Evolutionary conservation across 2,329 filamentous ascomycete species (phyloP).

Genomic region (Fusarium floridanum): DNA sequence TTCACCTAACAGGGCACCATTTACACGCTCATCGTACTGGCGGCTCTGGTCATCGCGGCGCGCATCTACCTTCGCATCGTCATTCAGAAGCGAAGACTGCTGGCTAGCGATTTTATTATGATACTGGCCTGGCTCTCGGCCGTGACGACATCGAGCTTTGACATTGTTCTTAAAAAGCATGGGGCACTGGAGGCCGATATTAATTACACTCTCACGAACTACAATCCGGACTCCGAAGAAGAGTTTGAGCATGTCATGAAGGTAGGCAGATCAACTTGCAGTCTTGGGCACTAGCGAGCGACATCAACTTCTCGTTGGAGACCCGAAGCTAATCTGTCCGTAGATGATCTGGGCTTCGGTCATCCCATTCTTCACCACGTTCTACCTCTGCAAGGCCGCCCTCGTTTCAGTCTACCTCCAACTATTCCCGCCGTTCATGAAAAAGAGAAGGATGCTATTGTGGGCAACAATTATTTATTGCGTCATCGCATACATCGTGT

Average conservation of each 20-base stretch:
- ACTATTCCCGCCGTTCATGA: constrained; percentile 20
- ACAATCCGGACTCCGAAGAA: neutral
- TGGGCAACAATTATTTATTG: constrained; percentile 4
- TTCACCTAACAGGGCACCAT: neutral
- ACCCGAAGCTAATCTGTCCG: neutral
- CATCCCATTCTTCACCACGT: constrained; percentile 12
- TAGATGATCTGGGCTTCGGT: constrained; percentile 8
- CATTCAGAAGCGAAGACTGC: neutral
- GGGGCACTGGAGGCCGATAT: neutral
- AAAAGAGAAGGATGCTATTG: neutral
- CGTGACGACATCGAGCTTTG: neutral
- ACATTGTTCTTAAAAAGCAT: neutral
- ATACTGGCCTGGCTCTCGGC: constrained; percentile 2
- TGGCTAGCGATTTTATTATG: neutral
- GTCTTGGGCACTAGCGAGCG: neutral
- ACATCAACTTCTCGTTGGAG: neutral
- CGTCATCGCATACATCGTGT: neutral
- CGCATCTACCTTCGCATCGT: neutral
- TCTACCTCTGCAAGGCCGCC: constrained; percentile 22
- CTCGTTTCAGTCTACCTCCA: constrained; percentile 15
- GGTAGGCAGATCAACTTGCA: neutral
- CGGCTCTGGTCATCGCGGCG: neutral
- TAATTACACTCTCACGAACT: constrained; percentile 4
- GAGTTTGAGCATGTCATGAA: neutral
- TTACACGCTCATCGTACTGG: constrained; percentile 5